phyloP scores from a whole-genome alignment of 768 basidiomycete genomes.

The Suillus sp. region DNA sequence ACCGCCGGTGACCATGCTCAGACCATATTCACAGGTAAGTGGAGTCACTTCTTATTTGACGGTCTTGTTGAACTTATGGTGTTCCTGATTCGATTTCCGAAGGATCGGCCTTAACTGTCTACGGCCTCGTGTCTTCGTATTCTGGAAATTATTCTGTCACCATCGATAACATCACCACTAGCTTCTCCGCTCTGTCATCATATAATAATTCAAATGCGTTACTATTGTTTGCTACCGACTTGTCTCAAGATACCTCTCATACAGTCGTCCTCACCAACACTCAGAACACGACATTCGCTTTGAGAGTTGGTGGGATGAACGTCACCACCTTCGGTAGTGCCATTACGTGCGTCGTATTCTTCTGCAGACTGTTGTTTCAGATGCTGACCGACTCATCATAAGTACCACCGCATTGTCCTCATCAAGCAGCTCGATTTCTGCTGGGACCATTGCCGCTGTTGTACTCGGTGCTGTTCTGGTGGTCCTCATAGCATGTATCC shows the following conservation, averaged over 20 bases:
- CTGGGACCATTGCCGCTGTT: constrained; percentile 69
- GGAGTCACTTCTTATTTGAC: constrained; percentile 4
- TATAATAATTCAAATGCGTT: constrained; percentile 53
- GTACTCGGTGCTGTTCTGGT: constrained; percentile 57
- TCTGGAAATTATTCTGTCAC: constrained; percentile 62
- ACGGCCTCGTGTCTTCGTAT: constrained; percentile 58
- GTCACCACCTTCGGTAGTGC: constrained; percentile 40
- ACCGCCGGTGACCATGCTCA: constrained; percentile 48
- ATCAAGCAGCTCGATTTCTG: constrained; percentile 33
- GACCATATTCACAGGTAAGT: constrained; percentile 50
- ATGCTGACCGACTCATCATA: constrained; percentile 16
- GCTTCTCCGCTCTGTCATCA: constrained; percentile 53
- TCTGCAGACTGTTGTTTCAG: neutral
- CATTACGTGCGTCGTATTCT: constrained; percentile 32
- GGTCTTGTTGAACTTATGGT: constrained; percentile 4
- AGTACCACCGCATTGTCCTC: constrained; percentile 22
- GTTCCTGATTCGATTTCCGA: constrained; percentile 13
- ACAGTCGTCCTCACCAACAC: constrained; percentile 57
- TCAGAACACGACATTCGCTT: constrained; percentile 51
- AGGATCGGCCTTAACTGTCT: constrained; percentile 66
- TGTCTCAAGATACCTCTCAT: constrained; percentile 54
- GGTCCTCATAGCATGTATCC: constrained; percentile 44
- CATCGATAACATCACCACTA: constrained; percentile 52
- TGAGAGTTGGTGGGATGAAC: constrained; percentile 53
- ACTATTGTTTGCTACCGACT: constrained; percentile 63